Percentiles rank a stretch among this genome's conserved stretches.
phyloP scores from a whole-genome alignment of 164 flowering plant genomes.

The Berberis thunbergii region DNA sequence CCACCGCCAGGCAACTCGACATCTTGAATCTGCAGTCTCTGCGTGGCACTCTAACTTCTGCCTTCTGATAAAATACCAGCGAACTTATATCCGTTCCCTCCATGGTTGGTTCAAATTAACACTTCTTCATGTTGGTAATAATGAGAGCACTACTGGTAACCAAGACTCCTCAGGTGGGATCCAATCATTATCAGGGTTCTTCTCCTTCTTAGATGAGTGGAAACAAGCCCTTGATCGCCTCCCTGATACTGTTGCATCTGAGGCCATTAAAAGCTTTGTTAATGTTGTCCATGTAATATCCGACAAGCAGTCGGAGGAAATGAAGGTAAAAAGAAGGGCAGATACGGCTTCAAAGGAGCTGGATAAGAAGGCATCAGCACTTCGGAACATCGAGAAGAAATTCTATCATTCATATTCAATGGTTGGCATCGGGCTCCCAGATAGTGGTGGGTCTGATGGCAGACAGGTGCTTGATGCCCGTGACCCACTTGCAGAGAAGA shows the following conservation, averaged over 20 bases:
- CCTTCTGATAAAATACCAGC: slow-evolving; percentile 67
- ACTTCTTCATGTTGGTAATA: slow-evolving; percentile 62
- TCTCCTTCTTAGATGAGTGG: slow-evolving; percentile 91
- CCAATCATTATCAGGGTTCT: slow-evolving; percentile 14
- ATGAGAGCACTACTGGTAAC: slow-evolving; percentile 31
- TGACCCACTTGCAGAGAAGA: slow-evolving; percentile 51
- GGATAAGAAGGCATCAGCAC: slow-evolving; percentile 54
- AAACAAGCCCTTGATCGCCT: slow-evolving; percentile 65
- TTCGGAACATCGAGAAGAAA: slow-evolving; percentile 61
- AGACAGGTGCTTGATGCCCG: slow-evolving; percentile 4
- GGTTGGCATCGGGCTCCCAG: slow-evolving; percentile 9
- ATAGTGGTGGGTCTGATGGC: slow-evolving; percentile 10
- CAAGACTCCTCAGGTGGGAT: slow-evolving; percentile 40
- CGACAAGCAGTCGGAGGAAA: slow-evolving; percentile 77
- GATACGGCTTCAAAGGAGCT: slow-evolving; percentile 67
- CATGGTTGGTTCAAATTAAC: slow-evolving; percentile 92
- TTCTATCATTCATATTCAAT: slow-evolving; percentile 40
- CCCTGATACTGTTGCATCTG: slow-evolving; percentile 93
- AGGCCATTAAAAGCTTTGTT: slow-evolving; percentile 82
- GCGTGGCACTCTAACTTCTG: slow-evolving; percentile 88
- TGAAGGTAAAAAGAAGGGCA: slow-evolving; percentile 67
- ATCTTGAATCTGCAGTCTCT: slow-evolving; percentile 82
- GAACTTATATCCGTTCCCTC: slow-evolving; percentile 73
- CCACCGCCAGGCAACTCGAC: slow-evolving; percentile 83
- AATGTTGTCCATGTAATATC: slow-evolving; percentile 67